Evolutionary conservation across 495 filamentous ascomycete species (phyloP).

Genomic region (Neurospora sp.): DNA sequence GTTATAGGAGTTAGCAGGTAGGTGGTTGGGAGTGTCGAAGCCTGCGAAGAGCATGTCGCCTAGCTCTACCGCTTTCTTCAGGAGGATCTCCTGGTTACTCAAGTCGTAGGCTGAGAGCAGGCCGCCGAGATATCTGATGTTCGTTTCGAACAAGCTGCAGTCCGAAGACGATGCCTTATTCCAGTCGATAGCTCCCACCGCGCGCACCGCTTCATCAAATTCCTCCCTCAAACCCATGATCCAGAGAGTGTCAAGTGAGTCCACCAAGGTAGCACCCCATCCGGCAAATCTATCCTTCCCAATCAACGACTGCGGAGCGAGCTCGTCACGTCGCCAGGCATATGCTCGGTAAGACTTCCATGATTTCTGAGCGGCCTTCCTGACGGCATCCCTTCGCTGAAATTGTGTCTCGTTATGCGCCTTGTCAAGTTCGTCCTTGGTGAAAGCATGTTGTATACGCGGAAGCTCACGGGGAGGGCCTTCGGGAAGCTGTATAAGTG

Average conservation of each 20-base stretch:
- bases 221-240: constrained; percentile 80
- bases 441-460: constrained; percentile 30
- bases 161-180: constrained; percentile 44
- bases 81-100: constrained; percentile 45
- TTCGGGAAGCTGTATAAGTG: constrained; percentile 20
- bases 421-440: constrained; percentile 19
- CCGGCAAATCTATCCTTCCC: constrained; percentile 60
- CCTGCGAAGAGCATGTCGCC: constrained; percentile 72
- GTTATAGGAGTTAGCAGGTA: constrained; percentile 67
- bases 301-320: constrained; percentile 49
- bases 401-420: constrained; percentile 19
- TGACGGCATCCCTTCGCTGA: constrained; percentile 37
- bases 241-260: constrained; percentile 79
- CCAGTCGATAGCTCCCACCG: constrained; percentile 69
- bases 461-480: constrained; percentile 26
- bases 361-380: constrained; percentile 53
- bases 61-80: constrained; percentile 72
- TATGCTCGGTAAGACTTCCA: constrained; percentile 67
- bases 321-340: constrained; percentile 71
- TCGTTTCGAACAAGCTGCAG: constrained; percentile 69
- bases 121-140: constrained; percentile 69
- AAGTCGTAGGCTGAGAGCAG: constrained; percentile 71
- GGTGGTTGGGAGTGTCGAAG: constrained; percentile 85
- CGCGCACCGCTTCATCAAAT: constrained; percentile 64
- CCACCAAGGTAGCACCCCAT: constrained; percentile 84